Evolutionary conservation across 805 yeast genomes (phyloP).

Genomic region (Wickerhamomyces chambardii): DNA sequence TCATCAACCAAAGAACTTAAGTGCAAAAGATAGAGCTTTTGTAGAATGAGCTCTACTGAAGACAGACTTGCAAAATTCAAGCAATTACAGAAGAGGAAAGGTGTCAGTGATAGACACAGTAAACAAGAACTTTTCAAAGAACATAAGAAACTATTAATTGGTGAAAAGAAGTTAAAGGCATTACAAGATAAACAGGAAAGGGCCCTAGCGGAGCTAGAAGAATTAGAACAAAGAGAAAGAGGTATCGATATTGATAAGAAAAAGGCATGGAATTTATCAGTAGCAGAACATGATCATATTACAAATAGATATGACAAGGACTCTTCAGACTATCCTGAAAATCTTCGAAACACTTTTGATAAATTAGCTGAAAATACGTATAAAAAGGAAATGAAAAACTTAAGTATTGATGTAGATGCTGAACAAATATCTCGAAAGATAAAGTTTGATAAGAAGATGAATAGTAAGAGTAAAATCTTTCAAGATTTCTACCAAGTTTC

Average conservation of each 20-base stretch:
- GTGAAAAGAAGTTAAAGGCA: conserved; percentile 16
- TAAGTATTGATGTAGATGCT: conserved; percentile 29
- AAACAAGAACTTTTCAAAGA: conserved; percentile 28
- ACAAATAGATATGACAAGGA: conserved; percentile 31
- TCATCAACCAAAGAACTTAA: too few relatives aligned
- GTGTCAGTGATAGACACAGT: conserved; percentile 21
- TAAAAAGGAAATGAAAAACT: conserved; percentile 35
- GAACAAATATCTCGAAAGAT: conserved; percentile 32
- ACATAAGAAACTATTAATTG: conserved; percentile 15
- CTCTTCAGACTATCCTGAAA: too few relatives aligned
- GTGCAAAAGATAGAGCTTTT: too few relatives aligned
- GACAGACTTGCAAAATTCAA: conserved; percentile 15
- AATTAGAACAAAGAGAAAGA: conserved; percentile 15
- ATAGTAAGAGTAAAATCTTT: neutral
- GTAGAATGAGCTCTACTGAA: neutral
- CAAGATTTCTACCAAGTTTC: neutral
- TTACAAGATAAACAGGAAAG: conserved; percentile 22
- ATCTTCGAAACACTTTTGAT: too few relatives aligned
- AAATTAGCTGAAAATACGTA: conserved; percentile 57
- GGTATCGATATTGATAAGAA: conserved; percentile 33
- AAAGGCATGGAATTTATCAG: conserved; percentile 45
- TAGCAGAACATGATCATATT: conserved; percentile 63
- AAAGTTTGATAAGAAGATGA: conserved; percentile 21
- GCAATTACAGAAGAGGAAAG: conserved; percentile 18
- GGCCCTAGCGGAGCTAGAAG: conserved; percentile 29